Conservation (phyloP, 176 grass and related monocot genomes). For the Phoenix dactylifera region DNA sequence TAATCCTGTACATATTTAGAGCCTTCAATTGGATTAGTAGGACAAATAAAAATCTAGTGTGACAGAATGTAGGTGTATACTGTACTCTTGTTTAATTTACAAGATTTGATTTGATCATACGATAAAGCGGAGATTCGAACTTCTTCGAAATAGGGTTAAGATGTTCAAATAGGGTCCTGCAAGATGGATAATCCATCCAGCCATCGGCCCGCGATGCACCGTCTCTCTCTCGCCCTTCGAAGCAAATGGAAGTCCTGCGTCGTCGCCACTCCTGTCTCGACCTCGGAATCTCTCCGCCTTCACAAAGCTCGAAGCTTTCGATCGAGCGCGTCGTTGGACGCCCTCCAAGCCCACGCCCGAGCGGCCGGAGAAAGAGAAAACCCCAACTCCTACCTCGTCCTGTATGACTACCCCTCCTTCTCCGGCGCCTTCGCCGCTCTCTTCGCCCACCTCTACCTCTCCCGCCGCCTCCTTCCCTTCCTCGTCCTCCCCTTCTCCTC, state of each 20-base stretch:
- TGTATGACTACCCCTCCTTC: constrained; percentile 93
- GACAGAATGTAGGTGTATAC: too few relatives aligned
- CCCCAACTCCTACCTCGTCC: constrained; percentile 35
- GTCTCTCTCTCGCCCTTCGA: neutral
- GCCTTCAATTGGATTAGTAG: too few relatives aligned
- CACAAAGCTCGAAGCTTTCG: constrained; percentile 34
- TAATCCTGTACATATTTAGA: too few relatives aligned
- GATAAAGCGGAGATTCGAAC: too few relatives aligned
- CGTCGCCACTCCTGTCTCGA: neutral
- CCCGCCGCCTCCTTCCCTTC: constrained; percentile 25
- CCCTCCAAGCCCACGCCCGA: constrained; percentile 24
- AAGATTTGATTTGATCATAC: too few relatives aligned
- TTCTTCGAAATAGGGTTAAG: too few relatives aligned
- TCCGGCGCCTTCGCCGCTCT: constrained; percentile 68
- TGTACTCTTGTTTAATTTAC: too few relatives aligned
- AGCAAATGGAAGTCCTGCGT: too few relatives aligned
- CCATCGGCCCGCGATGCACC: constrained; percentile 13
- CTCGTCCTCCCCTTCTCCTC: constrained; percentile 75
- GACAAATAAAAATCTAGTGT: too few relatives aligned
- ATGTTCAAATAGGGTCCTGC: too few relatives aligned
- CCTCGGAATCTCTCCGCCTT: too few relatives aligned
- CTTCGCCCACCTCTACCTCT: constrained; percentile 61
- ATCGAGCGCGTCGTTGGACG: constrained; percentile 50
- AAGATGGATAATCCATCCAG: too few relatives aligned
- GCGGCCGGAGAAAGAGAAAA: neutral